phyloP scores from a whole-genome alignment of 2,329 filamentous ascomycete genomes.

The Alternaria hordeiaustralica region DNA sequence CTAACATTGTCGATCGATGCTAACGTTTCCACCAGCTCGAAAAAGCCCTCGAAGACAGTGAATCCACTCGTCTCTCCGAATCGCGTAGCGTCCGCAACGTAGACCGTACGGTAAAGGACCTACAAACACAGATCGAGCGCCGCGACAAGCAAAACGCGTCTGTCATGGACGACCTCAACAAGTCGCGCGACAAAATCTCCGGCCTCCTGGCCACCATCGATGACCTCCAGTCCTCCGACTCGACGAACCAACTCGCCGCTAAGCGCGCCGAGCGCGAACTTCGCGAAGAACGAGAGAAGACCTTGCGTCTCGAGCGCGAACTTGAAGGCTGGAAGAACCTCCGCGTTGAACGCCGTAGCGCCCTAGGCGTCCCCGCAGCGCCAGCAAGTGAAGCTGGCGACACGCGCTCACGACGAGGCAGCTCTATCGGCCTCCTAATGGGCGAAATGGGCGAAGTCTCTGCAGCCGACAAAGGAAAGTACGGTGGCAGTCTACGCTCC shows the following conservation, averaged over 20 bases:
- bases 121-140: conserved; percentile 89
- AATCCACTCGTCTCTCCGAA: conserved; percentile 77
- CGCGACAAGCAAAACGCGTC: conserved; percentile 86
- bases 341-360: conserved; percentile 64
- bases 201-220: conserved; percentile 90
- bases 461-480: conserved; percentile 41
- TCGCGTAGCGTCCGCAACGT: conserved; percentile 90
- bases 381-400: conserved; percentile 53
- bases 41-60: conserved; percentile 81
- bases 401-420: conserved; percentile 52
- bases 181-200: conserved; percentile 88
- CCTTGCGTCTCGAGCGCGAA: conserved; percentile 82
- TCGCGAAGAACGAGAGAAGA: conserved; percentile 85
- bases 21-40: conserved; percentile 70
- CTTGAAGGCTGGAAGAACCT: conserved; percentile 80
- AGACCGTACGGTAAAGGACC: conserved; percentile 90
- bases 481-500: conserved; percentile 40
- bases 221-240: conserved; percentile 89
- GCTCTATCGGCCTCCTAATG: conserved; percentile 50
- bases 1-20: conserved; percentile 2
- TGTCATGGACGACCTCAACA: conserved; percentile 80
- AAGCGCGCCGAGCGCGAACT: conserved; percentile 89
- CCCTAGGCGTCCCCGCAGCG: conserved; percentile 41
- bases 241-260: conserved; percentile 77
- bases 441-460: conserved; percentile 45